Evolutionary conservation across 495 filamentous ascomycete species (phyloP).

Genomic region (Oidiodendron maius): DNA sequence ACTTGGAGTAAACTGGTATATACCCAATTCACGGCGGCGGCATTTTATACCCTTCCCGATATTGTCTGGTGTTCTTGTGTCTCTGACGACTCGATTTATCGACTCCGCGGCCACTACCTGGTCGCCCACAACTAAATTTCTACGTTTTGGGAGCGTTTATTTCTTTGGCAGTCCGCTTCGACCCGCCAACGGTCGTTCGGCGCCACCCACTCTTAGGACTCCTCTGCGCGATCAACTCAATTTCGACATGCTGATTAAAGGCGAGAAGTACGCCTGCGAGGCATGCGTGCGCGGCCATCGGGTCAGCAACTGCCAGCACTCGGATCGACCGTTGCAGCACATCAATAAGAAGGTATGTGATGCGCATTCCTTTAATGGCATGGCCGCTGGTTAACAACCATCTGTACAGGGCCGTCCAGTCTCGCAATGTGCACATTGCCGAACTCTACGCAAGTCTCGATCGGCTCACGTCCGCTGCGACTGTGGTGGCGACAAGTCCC

Average conservation of each 20-base stretch:
- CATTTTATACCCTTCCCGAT: slow-evolving; percentile 5
- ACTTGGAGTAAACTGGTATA: slow-evolving; percentile 23
- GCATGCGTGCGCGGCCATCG: slow-evolving; percentile 91
- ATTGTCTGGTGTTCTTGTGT: no score
- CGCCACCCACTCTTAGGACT: slow-evolving; percentile 12
- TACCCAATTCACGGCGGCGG: slow-evolving; percentile 16
- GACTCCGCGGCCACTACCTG: slow-evolving; percentile 22
- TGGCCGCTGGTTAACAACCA: no score
- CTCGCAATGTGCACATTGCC: slow-evolving; percentile 97
- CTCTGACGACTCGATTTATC: slow-evolving; percentile 22
- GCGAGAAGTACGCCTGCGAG: slow-evolving; percentile 83
- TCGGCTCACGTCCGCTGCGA: slow-evolving; percentile 95
- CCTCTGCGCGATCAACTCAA: slow-evolving; percentile 2
- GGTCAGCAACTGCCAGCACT: slow-evolving; percentile 90
- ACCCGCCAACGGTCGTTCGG: slow-evolving; percentile 14
- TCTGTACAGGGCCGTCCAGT: slow-evolving; percentile 79
- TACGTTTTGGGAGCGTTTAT: slow-evolving; percentile 20
- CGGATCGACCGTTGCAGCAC: slow-evolving; percentile 85
- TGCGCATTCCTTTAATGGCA: slow-evolving; percentile 3
- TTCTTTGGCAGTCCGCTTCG: slow-evolving; percentile 19
- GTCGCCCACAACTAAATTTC: slow-evolving; percentile 21
- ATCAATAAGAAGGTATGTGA: slow-evolving; percentile 78
- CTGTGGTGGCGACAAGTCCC: slow-evolving; percentile 88
- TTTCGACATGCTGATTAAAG: slow-evolving; percentile 68
- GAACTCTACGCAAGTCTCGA: slow-evolving; percentile 93